Evolutionary conservation across 2,329 filamentous ascomycete species (phyloP), one percentile per base, ranked within the genome.

Genomic region (Alternaria novae-zelandiae): DNA sequence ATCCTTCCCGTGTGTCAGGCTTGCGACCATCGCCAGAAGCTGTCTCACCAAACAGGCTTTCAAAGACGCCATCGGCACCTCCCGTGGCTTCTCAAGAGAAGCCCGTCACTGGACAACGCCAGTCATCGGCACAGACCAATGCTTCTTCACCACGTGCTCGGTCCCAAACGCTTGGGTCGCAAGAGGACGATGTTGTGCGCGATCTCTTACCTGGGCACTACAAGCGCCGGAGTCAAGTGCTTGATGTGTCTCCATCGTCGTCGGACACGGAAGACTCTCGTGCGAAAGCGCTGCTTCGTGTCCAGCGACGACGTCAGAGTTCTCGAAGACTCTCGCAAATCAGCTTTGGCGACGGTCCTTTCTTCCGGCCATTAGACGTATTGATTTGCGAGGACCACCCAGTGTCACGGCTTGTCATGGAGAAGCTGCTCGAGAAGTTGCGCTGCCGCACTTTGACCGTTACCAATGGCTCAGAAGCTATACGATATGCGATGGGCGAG

Each of bases 361-460:
- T 90, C 36, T 99, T 97, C 81, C 88, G 96, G 28, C 94, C 96
- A 2, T 82, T 99, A 55, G 96, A 99, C 79, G 91, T 99, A 6
- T 85, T 99, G 55, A 97, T 99, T 55, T 98, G 96, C 77, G 96
- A 99, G 81, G 96, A 99, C 74, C 96, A 99, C 78, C 96, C 96
- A 0, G 95, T 99, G 5, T 97, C 96, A 6, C 89, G 95, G 21
- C 90, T 99, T 84, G 95, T 99, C n/a, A 98, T 99, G 95, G 96
- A 99, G 77, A 96, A 97, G 73, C 83, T 99, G 8, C 86, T 99
- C 56, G 96, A 99, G 79, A 99, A 98, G 81, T 84, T 98, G 36
- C 91, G 93, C 36, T 99, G 96, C 74, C 92, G 96, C 45, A 97
- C 95, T 9, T 96, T 99, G 73, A 94, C 93, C 3, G 95, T 96